Evolutionary conservation across 2,329 filamentous ascomycete species (phyloP), one percentile per base, ranked within the genome.

Genomic region (Torrubiella hemipterigena): DNA sequence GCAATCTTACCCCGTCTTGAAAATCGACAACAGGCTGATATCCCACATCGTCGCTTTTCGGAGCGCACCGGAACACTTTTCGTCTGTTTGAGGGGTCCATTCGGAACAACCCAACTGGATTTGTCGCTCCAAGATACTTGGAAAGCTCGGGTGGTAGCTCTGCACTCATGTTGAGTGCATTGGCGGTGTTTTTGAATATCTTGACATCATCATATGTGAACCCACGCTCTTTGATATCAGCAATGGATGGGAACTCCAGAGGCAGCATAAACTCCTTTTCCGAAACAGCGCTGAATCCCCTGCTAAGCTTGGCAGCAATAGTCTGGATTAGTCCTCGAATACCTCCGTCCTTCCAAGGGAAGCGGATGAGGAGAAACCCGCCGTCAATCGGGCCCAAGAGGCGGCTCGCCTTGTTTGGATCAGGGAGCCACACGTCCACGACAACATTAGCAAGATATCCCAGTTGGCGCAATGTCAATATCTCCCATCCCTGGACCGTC

Each of bases 381-480:
- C 55, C 57, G 38, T 73, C 68, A 3, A 63, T 60, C 35, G 61
- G 59, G 20, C 67, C 65, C 3, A 65, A 61, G 39, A 64, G 61
- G 22, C 67, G 62, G 39, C 64, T 59, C 35, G 56, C 52, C 51
- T 71, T 71, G 47, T 49, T 60, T 29, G 67, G 56, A 52, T 84
- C 78, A 0, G 81, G 80, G 17, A 78, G 54, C 78, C 79, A 87
- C 27, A 79, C 60, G 44, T 77, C 71, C 17, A 75, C 65, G 35
- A 63, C 66, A 30, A 95, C 65, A 28, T 75, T 77, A 7, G 83
- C 77, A 31, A 96, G 65, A 25, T 67, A 67, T 2, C 84, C 75
- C 41, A 75, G 76, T 41, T 80, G 69, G 34, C 80, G 62, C 49
- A 77, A 72, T 1, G 81, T 84, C 50, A 85, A 62, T 48, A 82